Conservation (phyloP, 176 grass and related monocot species). For the Musa schizocarpa region DNA sequence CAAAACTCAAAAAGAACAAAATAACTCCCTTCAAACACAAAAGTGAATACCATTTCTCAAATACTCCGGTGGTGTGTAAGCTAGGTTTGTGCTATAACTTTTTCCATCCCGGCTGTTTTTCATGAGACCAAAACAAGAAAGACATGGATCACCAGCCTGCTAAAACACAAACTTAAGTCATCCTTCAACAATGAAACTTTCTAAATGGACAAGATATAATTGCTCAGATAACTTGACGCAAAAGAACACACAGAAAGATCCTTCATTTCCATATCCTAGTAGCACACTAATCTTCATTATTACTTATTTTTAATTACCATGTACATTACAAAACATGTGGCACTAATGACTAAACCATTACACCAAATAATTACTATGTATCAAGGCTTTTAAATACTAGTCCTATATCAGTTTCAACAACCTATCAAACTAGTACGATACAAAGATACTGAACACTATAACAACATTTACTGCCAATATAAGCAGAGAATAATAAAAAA, state of each 20-base stretch:
- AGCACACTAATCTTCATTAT: neutral
- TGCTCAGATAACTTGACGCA: no score
- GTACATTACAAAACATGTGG: neutral
- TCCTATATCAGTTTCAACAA: no score
- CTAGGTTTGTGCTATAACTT: conserved; percentile 96
- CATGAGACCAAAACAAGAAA: conserved; percentile 95
- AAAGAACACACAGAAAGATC: no score
- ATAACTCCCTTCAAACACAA: neutral
- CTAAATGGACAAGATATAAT: no score
- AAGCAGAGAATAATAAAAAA: no score
- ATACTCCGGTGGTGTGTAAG: conserved; percentile 95
- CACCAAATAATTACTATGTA: neutral
- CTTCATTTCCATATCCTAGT: neutral
- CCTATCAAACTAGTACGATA: no score
- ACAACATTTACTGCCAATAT: no score
- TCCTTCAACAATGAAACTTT: neutral
- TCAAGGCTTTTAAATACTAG: no score
- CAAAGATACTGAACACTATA: no score
- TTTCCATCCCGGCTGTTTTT: conserved; percentile 97
- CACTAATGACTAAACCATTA: neutral
- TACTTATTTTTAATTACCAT: neutral
- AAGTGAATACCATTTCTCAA: conserved; percentile 74
- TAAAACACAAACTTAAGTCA: conserved; percentile 3
- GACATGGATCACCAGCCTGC: conserved; percentile 75
- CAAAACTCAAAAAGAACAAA: no score